Evolutionary conservation across 2,329 filamentous ascomycete species (phyloP).

Genomic region (Aspergillus caelatus): DNA sequence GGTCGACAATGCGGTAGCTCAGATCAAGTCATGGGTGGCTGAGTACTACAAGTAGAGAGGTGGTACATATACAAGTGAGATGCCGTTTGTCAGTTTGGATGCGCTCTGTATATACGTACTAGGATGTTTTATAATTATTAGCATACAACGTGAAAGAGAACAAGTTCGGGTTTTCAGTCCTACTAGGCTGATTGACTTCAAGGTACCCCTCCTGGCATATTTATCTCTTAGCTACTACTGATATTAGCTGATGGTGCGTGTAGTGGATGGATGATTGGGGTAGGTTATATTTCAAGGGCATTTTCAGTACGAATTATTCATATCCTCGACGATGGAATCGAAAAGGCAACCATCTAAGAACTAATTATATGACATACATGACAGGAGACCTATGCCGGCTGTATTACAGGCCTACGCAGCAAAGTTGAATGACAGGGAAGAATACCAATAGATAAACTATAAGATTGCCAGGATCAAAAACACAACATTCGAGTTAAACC

Average conservation of each 20-base stretch:
- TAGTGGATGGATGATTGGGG: background rate
- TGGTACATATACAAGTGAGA: no score
- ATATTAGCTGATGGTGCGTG: background rate
- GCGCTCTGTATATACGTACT: background rate
- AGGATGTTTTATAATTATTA: background rate
- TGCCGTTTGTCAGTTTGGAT: background rate
- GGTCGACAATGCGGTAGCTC: conserved; percentile 52
- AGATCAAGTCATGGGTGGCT: conserved; percentile 43
- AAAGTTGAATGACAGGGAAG: background rate
- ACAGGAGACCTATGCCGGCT: background rate
- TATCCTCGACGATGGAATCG: background rate
- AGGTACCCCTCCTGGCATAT: no score
- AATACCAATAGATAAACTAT: background rate
- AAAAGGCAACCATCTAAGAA: no score
- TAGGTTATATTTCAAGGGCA: background rate
- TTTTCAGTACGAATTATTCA: background rate
- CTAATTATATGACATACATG: background rate
- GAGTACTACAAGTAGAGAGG: background rate
- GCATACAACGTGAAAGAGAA: no score
- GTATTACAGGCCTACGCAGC: background rate
- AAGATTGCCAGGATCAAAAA: background rate
- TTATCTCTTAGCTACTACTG: no score
- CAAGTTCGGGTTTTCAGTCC: no score
- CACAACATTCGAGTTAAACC: background rate
- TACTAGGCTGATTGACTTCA: no score